Evolutionary conservation across 371 early-diverging fungal genomes (phyloP), one percentile per base, ranked within the genome.

Genomic region (Mortierella sp.): DNA sequence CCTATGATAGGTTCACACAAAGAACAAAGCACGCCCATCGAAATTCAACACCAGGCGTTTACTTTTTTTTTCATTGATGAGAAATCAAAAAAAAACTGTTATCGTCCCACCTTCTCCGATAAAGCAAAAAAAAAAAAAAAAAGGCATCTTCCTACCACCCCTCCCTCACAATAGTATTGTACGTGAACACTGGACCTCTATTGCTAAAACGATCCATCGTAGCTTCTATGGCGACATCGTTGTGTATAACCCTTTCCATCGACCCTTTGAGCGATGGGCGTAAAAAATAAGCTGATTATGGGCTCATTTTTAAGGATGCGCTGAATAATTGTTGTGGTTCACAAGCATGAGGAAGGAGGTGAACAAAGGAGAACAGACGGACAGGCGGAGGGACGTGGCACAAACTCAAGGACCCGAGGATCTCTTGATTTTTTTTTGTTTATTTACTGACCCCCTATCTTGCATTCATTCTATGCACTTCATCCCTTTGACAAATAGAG

Each of bases 301-400:
- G 38, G 38, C 38, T 32, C 21, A 11, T 21, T 21, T 60, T 32
- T 21, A 38, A 65, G 38, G 65, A 21, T 21, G 65, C 16, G 60
- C 60, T 60, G 60, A 60, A 60, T 60, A 60, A 60, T 32, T 29
- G 32, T 29, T 60, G 32, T 60, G 60, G 60, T 32, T 60, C 32
- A 0, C n/a, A 56, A 32, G 27, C 65, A 38, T 65, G 65, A 38
- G 65, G 63, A 14, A 46, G 16, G 11, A 14, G 12, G 12, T 56
- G 27, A 12, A 27, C 58, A 27, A 56, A 27, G 4, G 16, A 16
- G 32, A 60, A 29, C 32, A 32, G 4, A 60, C 6, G n/a, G 29
- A 54, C 16, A 18, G 24, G 1, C 16, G 54, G 56, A 65, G 21
- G 38, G 65, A 38, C 10, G 65, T 65, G 65, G 65, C 65, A 65